A percentile compares a stretch with the other conserved stretches of the same genome.
phyloP scores from a whole-genome alignment of 441 rosid genomes.

The Viola pubescens region DNA sequence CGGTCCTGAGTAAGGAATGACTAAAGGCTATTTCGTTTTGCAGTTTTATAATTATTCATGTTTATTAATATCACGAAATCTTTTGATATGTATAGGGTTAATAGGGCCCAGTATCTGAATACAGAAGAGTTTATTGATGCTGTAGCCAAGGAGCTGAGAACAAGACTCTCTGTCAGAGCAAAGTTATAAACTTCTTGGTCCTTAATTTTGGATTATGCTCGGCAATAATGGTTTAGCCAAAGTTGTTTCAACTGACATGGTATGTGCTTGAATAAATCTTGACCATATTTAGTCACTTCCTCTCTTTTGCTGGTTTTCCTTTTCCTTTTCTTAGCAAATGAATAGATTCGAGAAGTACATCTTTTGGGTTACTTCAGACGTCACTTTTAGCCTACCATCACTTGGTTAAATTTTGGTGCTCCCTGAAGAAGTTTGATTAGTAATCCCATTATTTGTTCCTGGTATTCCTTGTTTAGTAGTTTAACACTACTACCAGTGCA shows the following conservation, averaged over 20 bases:
- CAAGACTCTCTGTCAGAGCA: slow-evolving; percentile 30
- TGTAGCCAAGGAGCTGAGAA: slow-evolving; percentile 53
- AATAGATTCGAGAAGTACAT: too few species aligned
- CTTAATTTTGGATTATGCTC: neutral
- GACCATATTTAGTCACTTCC: too few species aligned
- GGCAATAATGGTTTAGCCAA: neutral
- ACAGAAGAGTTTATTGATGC: slow-evolving; percentile 76
- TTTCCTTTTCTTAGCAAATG: too few species aligned
- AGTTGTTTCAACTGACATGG: neutral
- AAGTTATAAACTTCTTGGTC: slow-evolving; percentile 20
- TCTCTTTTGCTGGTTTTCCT: too few species aligned
- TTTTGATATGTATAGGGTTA: slow-evolving; percentile 30
- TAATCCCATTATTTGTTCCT: too few species aligned
- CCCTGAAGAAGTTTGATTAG: too few species aligned
- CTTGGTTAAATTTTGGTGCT: too few species aligned
- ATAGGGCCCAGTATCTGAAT: slow-evolving; percentile 50
- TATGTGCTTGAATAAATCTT: too few species aligned
- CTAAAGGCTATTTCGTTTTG: neutral
- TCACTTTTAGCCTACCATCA: too few species aligned
- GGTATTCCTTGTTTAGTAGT: too few species aligned
- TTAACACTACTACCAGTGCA: too few species aligned
- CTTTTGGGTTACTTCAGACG: too few species aligned
- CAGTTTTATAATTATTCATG: neutral
- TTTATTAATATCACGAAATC: neutral
- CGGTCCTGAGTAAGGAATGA: slow-evolving; percentile 51